phyloP scores from a whole-genome alignment of 2,329 filamentous ascomycete genomes.

The Xylariales sp. region DNA sequence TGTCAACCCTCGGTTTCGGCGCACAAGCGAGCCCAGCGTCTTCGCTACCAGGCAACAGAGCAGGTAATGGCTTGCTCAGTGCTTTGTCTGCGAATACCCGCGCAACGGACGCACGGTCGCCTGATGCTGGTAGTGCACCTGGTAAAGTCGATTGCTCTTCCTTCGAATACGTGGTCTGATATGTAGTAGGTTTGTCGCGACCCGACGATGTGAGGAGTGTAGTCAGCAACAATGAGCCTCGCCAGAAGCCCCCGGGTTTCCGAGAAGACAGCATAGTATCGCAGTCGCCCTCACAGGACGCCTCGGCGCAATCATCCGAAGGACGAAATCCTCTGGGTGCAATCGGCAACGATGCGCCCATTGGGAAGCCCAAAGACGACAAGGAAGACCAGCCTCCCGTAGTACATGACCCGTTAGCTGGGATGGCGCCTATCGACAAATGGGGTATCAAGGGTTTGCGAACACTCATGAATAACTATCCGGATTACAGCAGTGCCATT shows the following conservation, averaged over 20 bases:
- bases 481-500: conserved; percentile 58
- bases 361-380: conserved; percentile 38
- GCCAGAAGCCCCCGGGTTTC: conserved; percentile 40
- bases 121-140: conserved; percentile 35
- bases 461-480: conserved; percentile 59
- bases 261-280: conserved; percentile 37
- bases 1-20: conserved; percentile 51
- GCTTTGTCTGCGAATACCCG: conserved; percentile 57
- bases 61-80: conserved; percentile 58
- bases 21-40: conserved; percentile 37
- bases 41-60: conserved; percentile 37
- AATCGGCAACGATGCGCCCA: conserved; percentile 39
- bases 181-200: conserved; percentile 28
- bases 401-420: conserved; percentile 52
- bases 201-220: conserved; percentile 39
- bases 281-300: conserved; percentile 31
- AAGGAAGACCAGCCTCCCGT: conserved; percentile 35
- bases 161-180: conserved; percentile 15
- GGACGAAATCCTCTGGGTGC: conserved; percentile 39
- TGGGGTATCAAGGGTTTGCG: conserved; percentile 62
- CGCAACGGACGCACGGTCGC: conserved; percentile 43
- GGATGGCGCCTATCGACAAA: conserved; percentile 59
- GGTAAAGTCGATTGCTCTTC: conserved; percentile 23
- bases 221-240: conserved; percentile 37
- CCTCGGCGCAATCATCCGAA: conserved; percentile 27